Percentiles rank a stretch among this genome's conserved stretches.
phyloP scores from a whole-genome alignment of 768 basidiomycete genomes.

The Russula olivacea region DNA sequence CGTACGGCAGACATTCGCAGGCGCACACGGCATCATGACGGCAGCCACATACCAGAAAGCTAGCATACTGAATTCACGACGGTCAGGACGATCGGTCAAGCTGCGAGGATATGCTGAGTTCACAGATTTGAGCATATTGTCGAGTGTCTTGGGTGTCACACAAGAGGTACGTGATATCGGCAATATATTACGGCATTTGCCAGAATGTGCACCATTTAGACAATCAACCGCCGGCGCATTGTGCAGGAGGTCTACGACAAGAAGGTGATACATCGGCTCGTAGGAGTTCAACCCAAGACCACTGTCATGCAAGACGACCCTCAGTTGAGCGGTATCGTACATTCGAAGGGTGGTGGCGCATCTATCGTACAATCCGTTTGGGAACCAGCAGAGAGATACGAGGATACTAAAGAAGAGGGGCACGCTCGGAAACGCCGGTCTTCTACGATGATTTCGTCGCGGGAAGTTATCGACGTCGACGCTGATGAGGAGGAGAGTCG shows the following conservation, averaged over 20 bases:
- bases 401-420: slow-evolving; percentile 29
- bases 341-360: slow-evolving; percentile 15
- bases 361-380: slow-evolving; percentile 36
- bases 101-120: slow-evolving; percentile 43
- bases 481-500: slow-evolving; percentile 49
- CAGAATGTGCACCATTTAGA: slow-evolving; percentile 37
- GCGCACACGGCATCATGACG: slow-evolving; percentile 74
- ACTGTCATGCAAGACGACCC: slow-evolving; percentile 13
- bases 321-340: neutral
- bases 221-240: slow-evolving; percentile 64
- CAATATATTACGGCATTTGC: neutral
- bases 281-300: slow-evolving; percentile 38
- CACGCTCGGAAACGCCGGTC: slow-evolving; percentile 8
- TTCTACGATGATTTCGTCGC: neutral
- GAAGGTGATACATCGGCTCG: slow-evolving; percentile 50
- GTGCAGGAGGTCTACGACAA: slow-evolving; percentile 65
- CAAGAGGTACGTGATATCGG: slow-evolving; percentile 56
- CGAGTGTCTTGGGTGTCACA: slow-evolving; percentile 74
- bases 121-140: slow-evolving; percentile 72
- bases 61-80: slow-evolving; percentile 53
- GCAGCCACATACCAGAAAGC: slow-evolving; percentile 62
- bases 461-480: slow-evolving; percentile 25
- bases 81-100: slow-evolving; percentile 42
- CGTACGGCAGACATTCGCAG: slow-evolving; percentile 78
- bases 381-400: slow-evolving; percentile 37